Base-by-base conservation (phyloP, 176 grass and related monocot species). In the Olyra latifolia region DNA sequence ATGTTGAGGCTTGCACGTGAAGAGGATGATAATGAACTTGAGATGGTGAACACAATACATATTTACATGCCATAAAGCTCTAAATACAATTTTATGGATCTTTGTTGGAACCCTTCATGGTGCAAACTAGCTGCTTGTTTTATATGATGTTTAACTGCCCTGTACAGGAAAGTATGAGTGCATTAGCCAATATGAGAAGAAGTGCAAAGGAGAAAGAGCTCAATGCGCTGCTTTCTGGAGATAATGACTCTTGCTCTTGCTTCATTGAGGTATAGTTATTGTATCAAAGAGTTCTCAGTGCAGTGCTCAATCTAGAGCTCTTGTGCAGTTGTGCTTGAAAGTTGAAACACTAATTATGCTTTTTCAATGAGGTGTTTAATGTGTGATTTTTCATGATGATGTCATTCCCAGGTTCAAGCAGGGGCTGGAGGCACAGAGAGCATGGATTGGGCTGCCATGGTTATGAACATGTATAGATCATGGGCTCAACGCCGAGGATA, bases 401-500 rank as follows among this genome's bases (percentile, higher is more conserved):
- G 23, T 83, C 66, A 42, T 52, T 24, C 60, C 15, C 83, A 95
- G 95, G 92, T 98, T 85, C 95, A 98, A 86, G 92, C 90, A 71
- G 95, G 95, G 87, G 95, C 95, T 39, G 92, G 92, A 69, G 95
- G 95, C 41, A 94, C 90, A 27, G 95, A 98, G 86, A 98, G 90
- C 86, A 98, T 98, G 95, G 95, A 98, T 68, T 93, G 90, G 92
- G 92, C 95, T 83, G 75, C 83, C 19, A 98, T 95, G 90, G 82
- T 95, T 78, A 91, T 93, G 86, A 93, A 95, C 71, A 98, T 98
- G 92, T 98, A 95, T 50, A 87, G 39, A 52, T 87, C 87, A 60
- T 98, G 95, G 95, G 90, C 92, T 74, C 92, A 93, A 56, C 57
- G 27, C 39, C 92, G 77, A 70, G 92, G 92, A 86, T 95, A 91